These are phyloP conservation scores for Lentinula boryana DNA, from an alignment of 768 basidiomycete species.

Conservation along the genomic window DNA sequence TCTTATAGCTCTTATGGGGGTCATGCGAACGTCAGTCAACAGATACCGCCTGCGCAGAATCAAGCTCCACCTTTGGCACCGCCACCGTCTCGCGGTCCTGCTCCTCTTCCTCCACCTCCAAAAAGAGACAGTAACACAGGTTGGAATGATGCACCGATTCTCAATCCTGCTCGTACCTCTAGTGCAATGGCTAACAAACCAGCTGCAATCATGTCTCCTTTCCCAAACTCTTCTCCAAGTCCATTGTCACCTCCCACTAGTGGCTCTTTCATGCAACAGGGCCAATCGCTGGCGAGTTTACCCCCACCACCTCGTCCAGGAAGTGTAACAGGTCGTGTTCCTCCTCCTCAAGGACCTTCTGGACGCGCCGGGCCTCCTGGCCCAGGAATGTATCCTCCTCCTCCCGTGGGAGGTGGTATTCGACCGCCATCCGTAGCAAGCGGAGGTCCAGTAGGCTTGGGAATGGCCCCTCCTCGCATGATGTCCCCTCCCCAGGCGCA, in stretches of 20 bases:
- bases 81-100: constrained; percentile 37
- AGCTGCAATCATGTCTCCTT: constrained; percentile 78
- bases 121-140: constrained; percentile 65
- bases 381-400: constrained; percentile 25
- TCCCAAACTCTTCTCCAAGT: constrained; percentile 60
- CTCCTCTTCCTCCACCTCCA: constrained; percentile 40
- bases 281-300: constrained; percentile 27
- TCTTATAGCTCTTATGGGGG: constrained; percentile 19
- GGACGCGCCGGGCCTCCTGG: constrained; percentile 22
- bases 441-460: constrained; percentile 15
- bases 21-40: constrained; percentile 11
- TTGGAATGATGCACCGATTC: constrained; percentile 86
- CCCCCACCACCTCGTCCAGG: constrained; percentile 57
- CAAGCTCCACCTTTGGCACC: constrained; percentile 27
- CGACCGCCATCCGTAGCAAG: constrained; percentile 15
- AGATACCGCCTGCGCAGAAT: constrained; percentile 34
- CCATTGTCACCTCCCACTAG: constrained; percentile 32
- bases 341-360: constrained; percentile 32
- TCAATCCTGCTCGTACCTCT: constrained; percentile 44
- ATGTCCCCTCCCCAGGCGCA: constrained; percentile 42
- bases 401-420: constrained; percentile 20
- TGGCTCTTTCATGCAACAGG: constrained; percentile 7
- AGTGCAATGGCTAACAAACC: constrained; percentile 48
- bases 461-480: constrained; percentile 33
- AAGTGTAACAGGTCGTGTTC: constrained; percentile 43